Conservation (phyloP, 1,139 yeast genomes). For the Nadsonia starkeyi-henricii region DNA sequence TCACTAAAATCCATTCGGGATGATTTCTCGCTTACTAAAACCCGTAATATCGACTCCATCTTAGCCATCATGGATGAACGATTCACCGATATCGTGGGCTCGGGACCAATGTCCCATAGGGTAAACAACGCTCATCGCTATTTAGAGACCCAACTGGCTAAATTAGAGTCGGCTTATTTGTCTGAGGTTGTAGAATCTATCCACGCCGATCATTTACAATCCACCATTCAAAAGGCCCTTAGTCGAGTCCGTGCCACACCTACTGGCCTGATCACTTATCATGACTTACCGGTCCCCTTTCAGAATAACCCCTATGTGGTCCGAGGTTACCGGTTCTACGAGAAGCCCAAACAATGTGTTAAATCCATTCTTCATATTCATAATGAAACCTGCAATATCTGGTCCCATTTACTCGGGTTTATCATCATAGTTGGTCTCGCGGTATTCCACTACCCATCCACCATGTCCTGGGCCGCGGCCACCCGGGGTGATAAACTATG, state of each 20-base stretch:
- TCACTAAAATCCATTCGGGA: conserved; percentile 19
- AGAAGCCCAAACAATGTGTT: conserved; percentile 46
- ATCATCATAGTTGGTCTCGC: conserved; percentile 42
- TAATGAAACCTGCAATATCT: conserved; percentile 84
- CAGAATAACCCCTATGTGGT: conserved; percentile 79
- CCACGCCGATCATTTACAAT: conserved; percentile 9
- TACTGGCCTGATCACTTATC: conserved; percentile 52
- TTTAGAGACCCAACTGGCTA: conserved; percentile 21
- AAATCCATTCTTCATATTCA: conserved; percentile 50
- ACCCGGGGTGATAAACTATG: conserved; percentile 36
- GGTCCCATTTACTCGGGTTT: conserved; percentile 80
- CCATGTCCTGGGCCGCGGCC: conserved; percentile 28
- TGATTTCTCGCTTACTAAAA: conserved; percentile 20
- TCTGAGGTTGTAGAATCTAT: conserved; percentile 8
- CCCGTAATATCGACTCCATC: conserved; percentile 20
- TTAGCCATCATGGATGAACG: conserved; percentile 18
- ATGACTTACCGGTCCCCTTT: conserved; percentile 87
- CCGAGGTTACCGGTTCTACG: conserved; percentile 73
- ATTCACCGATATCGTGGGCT: conserved; percentile 9
- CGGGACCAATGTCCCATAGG: conserved; percentile 4
- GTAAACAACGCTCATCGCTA: conserved; percentile 16
- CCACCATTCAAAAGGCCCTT: conserved; percentile 24
- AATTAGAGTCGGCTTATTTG: conserved; percentile 18
- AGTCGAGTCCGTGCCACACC: conserved; percentile 29
- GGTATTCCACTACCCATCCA: conserved; percentile 45